Base-by-base conservation (phyloP, 2,329 filamentous ascomycete species). In the Colletotrichum simmondsii region DNA sequence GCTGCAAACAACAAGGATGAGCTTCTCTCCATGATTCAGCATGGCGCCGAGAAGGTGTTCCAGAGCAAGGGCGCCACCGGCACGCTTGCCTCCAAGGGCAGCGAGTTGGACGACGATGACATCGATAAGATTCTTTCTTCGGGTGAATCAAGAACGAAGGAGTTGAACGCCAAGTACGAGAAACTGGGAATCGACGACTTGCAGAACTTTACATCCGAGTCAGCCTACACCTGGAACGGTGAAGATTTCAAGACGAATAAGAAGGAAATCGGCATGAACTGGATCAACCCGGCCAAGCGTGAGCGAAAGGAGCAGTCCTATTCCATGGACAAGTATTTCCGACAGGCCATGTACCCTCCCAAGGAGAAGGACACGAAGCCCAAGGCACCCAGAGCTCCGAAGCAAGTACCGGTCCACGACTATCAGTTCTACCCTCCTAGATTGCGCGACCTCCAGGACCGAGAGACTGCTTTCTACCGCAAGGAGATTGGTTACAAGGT, bases 291-390 rank as follows among this genome's bases (percentile, higher is more conserved):
- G 2, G 92, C 96, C 19, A 99, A 99, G 87, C 95, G 97, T 83
- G 97, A 99, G 85, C 94, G 97, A 79, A 99, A 98, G 83, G 96
- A 98, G 80, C 95, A 98, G 81, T 95, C 95, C 5, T 99, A 99
- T 81, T 98, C 96, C 0, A 98, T 99, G 86, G 97, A 99, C 82
- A 97, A 98, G 83, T 99, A 99, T 85, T 99, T 98, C 85, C 93
- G 96, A 76, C 92, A 97, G 78, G 94, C 95, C 11, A 90, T 99
- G 79, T 93, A 94, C 77, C 88, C 88, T 12, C 89, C 90, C 46
- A 97, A 94, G 92, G 95, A 82, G 91, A 92, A 94, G 52, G 95
- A 98, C 74, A 90, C 94, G 30, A 98, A 98, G 82, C 95, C 96
- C 10, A 98, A 98, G 84, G 94, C 97, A 24, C 97, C 97, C n/a